phyloP scores from a whole-genome alignment of 805 yeast species.

The Candida takata region DNA sequence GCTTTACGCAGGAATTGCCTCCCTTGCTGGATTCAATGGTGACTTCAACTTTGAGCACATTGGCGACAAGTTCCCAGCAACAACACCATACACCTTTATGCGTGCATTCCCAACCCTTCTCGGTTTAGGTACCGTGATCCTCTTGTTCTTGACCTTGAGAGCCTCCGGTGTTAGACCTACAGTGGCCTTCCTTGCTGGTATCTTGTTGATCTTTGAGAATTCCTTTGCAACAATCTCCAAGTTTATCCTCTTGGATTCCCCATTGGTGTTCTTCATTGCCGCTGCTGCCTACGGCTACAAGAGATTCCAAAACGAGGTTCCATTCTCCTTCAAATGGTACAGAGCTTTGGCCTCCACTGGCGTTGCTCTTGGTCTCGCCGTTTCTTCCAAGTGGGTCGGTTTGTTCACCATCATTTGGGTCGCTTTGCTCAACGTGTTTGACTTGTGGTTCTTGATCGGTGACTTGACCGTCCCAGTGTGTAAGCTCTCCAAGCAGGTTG shows the following conservation, averaged over 20 bases:
- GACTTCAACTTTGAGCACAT: slow-evolving; percentile 59
- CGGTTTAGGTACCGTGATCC: slow-evolving; percentile 61
- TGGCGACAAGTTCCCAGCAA: slow-evolving; percentile 53
- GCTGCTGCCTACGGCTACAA: slow-evolving; percentile 58
- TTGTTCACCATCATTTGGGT: slow-evolving; percentile 75
- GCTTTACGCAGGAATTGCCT: slow-evolving; percentile 65
- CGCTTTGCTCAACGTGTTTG: slow-evolving; percentile 53
- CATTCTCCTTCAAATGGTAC: slow-evolving; percentile 53
- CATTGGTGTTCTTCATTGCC: slow-evolving; percentile 71
- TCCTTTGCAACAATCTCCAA: slow-evolving; percentile 65
- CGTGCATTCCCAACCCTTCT: slow-evolving; percentile 61
- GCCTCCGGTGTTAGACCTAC: slow-evolving; percentile 63
- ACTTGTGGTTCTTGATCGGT: slow-evolving; percentile 67
- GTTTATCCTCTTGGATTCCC: slow-evolving; percentile 69
- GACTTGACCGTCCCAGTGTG: slow-evolving; percentile 48
- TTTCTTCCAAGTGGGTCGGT: slow-evolving; percentile 81
- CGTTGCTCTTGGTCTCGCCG: slow-evolving; percentile 63
- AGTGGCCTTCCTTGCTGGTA: slow-evolving; percentile 51
- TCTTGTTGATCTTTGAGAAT: slow-evolving; percentile 57
- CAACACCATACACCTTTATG: slow-evolving; percentile 60
- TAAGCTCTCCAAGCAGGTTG: slow-evolving; percentile 39
- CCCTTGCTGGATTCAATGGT: slow-evolving; percentile 65
- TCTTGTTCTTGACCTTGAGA: slow-evolving; percentile 63
- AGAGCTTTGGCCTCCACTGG: slow-evolving; percentile 59
- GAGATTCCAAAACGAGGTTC: slow-evolving; percentile 56